Base-by-base conservation (phyloP, 2,329 filamentous ascomycete species). In the Fusarium miscanthi region DNA sequence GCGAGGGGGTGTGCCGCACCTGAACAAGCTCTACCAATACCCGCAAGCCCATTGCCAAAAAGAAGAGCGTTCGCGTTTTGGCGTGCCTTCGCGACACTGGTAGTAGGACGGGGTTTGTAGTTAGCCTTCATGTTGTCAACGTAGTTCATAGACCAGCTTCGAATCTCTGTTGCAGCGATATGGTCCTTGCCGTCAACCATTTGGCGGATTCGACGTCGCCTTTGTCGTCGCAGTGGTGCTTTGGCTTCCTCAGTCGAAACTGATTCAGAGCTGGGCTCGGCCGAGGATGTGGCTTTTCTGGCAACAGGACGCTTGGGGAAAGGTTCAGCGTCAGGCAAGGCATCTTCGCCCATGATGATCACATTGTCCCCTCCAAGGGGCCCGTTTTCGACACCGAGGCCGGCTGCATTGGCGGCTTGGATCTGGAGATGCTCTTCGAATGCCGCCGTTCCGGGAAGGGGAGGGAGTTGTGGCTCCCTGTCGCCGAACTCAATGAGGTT, bases 101-200 rank as follows among this genome's bases (percentile, higher is more conserved):
- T 75, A 12, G 62, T 63, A 37, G 74, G 70, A 7, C 46, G 76
- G 59, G 63, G 67, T 58, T 80, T 81, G 60, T 68, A 77, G 42
- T 69, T 72, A 23, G 73, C 78, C 33, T 80, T 74, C 88, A 93
- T 94, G 71, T 90, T 91, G 16, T 79, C 69, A 12, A 84, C 66
- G 62, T 89, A 88, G 43, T 85, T 75, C 3, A 71, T 61, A 57
- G 80, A 76, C 86, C 86, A 88, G 9, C 69, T 60, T 60, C 80
- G 81, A 52, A 86, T 77, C 57, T 82, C 79, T 17, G 70, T 74
- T 63, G 80, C 75, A 14, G 82, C 75, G 14, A 88, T 33, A 23
- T 80, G 78, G 21, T 81, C 81, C 63, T 54, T 64, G 16, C 69
- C 23, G 51, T 84, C 82, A 10, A 82, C 17, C 76, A 82, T 78